A percentile compares a stretch with the other conserved stretches of the same genome.
Evolutionary conservation across 164 flowering plant genomes (phyloP).

Genomic region (Magnolia sinica): DNA sequence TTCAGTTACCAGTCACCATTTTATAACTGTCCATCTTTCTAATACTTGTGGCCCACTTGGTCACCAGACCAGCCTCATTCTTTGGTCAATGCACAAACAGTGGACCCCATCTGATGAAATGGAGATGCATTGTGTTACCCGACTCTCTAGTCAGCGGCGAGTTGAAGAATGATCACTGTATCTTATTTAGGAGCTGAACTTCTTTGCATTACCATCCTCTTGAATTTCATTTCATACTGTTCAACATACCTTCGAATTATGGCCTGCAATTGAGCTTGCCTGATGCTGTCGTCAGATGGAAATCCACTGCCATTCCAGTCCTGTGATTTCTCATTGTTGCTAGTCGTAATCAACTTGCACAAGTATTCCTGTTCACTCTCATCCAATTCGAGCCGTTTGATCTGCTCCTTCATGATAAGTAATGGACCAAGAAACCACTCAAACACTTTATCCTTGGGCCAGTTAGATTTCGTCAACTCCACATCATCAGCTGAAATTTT

Average conservation of each 20-base stretch:
- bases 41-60: too few relatives aligned
- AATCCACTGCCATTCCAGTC: constrained; percentile 67
- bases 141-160: too few relatives aligned
- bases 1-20: too few relatives aligned
- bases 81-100: too few relatives aligned
- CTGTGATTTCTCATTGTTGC: constrained; percentile 59
- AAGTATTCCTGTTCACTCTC: constrained; percentile 67
- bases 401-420: constrained; percentile 80
- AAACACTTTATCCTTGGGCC: constrained; percentile 68
- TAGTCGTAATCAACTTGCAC: constrained; percentile 43
- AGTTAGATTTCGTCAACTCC: constrained; percentile 52
- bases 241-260: constrained; percentile 62
- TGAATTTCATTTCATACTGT: not conserved
- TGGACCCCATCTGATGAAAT: too few relatives aligned
- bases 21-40: too few relatives aligned
- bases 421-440: constrained; percentile 86
- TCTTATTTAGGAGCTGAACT: too few relatives aligned
- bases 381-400: constrained; percentile 53
- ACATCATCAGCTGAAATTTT: constrained; percentile 55
- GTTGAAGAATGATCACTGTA: too few relatives aligned
- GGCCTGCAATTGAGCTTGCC: constrained; percentile 84
- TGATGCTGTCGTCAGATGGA: constrained; percentile 60
- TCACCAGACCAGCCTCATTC: too few relatives aligned
- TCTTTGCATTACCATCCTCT: not conserved
- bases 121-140: too few relatives aligned